Conservation (phyloP, 441 rosid species). For the Macaranga tanarius region DNA sequence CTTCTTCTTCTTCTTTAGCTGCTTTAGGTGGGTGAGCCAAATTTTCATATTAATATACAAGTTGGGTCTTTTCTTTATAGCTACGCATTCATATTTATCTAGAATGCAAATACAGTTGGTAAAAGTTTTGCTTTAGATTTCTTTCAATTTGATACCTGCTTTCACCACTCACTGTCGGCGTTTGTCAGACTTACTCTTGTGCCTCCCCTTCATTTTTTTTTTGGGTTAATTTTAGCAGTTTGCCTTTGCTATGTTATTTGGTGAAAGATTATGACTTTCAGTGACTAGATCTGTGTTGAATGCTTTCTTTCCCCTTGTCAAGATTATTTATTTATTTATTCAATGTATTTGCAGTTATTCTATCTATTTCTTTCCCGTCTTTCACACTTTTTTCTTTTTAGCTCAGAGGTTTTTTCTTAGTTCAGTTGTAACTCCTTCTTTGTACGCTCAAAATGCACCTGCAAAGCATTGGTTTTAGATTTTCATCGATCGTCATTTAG, state of each 20-base stretch:
- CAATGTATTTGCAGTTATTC: neutral
- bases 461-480: neutral
- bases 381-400: neutral
- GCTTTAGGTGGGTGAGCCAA: neutral
- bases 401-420: neutral
- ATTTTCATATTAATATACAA: no score
- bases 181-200: neutral
- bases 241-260: neutral
- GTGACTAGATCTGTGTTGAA: slow-evolving; percentile 15
- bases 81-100: no score
- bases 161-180: slow-evolving; percentile 7
- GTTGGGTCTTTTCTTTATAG: no score
- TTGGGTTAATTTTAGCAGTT: neutral
- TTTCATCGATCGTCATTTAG: neutral
- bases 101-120: no score
- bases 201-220: neutral
- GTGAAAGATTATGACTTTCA: neutral
- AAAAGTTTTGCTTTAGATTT: no score
- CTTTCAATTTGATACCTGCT: neutral
- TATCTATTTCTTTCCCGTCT: neutral
- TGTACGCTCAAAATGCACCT: neutral
- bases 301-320: neutral
- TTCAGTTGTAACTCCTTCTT: neutral
- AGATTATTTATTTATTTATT: neutral
- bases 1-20: neutral